Percentiles rank a stretch among this genome's conserved stretches.
Conservation (phyloP, 2,329 filamentous ascomycete genomes). For the Beauveria medogensis region DNA sequence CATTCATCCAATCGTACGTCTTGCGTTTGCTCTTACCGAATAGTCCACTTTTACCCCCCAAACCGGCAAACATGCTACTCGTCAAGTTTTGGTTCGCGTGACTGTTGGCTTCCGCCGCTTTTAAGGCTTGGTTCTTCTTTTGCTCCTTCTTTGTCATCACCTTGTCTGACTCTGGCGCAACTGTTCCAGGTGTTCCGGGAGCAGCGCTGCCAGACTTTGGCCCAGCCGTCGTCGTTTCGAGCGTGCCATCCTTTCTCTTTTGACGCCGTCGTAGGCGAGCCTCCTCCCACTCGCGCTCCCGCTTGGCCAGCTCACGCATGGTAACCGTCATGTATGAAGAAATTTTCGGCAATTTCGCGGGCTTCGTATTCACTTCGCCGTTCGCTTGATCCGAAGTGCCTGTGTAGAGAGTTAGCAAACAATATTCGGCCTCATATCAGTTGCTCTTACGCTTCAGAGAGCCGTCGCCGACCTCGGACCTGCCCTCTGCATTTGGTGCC, state of each 20-base stretch:
- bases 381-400: constrained; percentile 30
- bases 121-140: constrained; percentile 67
- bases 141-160: constrained; percentile 79
- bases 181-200: constrained; percentile 52
- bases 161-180: constrained; percentile 58
- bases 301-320: constrained; percentile 54
- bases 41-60: constrained; percentile 52
- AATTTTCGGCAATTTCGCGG: constrained; percentile 40
- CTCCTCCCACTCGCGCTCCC: constrained; percentile 67
- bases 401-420: constrained; percentile 21
- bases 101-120: constrained; percentile 67
- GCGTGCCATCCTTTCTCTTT: constrained; percentile 51
- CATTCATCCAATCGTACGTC: constrained; percentile 70
- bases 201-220: constrained; percentile 50
- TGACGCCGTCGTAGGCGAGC: constrained; percentile 59
- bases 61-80: constrained; percentile 60
- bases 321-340: constrained; percentile 43
- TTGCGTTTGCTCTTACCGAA: constrained; percentile 57
- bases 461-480: constrained; percentile 36
- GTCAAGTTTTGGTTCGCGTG: constrained; percentile 80
- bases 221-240: constrained; percentile 38
- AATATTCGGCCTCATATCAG: background rate
- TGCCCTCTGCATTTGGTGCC: constrained; percentile 14
- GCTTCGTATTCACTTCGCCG: constrained; percentile 31
- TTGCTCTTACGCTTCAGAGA: constrained; percentile 51